These are phyloP conservation scores for Lactarius vividus DNA, from an alignment of 768 basidiomycete genomes.

Conservation along the genomic window DNA sequence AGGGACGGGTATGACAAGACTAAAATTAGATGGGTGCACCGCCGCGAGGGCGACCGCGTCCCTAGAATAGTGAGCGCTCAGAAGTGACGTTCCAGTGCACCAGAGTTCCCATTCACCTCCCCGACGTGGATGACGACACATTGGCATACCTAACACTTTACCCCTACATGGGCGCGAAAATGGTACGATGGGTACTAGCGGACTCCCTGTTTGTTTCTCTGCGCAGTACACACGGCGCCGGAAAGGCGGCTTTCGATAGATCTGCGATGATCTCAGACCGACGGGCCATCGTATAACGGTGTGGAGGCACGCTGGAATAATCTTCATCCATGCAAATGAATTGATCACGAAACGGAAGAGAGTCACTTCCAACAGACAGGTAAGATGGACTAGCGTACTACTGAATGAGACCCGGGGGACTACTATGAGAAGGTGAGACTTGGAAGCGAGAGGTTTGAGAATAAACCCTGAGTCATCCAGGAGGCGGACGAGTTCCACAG, in stretches of 20 bases:
- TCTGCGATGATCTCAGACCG: slow-evolving; percentile 63
- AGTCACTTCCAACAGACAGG: slow-evolving; percentile 29
- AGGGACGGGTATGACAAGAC: slow-evolving; percentile 43
- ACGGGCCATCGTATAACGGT: slow-evolving; percentile 59
- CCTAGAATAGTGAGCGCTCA: slow-evolving; percentile 44
- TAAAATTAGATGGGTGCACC: slow-evolving; percentile 58
- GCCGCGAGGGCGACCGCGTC: slow-evolving; percentile 47
- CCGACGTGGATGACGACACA: slow-evolving; percentile 57
- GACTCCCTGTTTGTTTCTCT: slow-evolving; percentile 57
- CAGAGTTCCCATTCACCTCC: slow-evolving; percentile 70
- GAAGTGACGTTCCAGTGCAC: slow-evolving; percentile 47
- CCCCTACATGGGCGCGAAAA: not conserved
- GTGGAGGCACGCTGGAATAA: slow-evolving; percentile 47
- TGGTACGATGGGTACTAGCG: slow-evolving; percentile 68
- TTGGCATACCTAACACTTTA: not conserved
- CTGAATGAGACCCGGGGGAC: slow-evolving; percentile 61
- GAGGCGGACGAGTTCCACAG: slow-evolving; percentile 50
- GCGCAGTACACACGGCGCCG: slow-evolving; percentile 60
- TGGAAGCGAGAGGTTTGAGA: not conserved
- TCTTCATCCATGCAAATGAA: slow-evolving; percentile 41
- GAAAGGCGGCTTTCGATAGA: slow-evolving; percentile 50
- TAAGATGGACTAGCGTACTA: slow-evolving; percentile 62
- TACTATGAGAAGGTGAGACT: slow-evolving; percentile 25
- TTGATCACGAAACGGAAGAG: not conserved
- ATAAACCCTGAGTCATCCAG: slow-evolving; percentile 60